Base-by-base conservation (phyloP, 2,329 filamentous ascomycete genomes). In the Coleophoma cylindrospora region DNA sequence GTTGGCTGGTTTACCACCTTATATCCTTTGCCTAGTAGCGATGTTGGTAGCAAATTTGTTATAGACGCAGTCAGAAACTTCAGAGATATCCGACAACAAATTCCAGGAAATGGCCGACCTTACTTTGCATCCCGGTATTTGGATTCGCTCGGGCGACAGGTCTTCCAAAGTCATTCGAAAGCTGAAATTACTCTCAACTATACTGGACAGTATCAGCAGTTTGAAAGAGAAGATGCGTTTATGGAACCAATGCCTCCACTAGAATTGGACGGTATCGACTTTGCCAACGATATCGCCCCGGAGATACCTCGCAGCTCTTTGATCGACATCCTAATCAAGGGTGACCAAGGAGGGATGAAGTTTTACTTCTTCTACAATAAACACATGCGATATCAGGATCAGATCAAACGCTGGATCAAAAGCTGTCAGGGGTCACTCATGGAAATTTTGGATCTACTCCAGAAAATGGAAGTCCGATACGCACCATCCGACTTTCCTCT, bases 131-230 rank as follows among this genome's bases (percentile, higher is more conserved):
- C 62, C 2, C 62, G 64, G 6, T 64, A 65, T 46, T 59, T 68
- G 44, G 66, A 55, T 36, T 48, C 57, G 19, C 57, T 61, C 1
- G 65, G 65, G 2, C 55, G 52, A 1, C 52, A 68, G 36, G 54
- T 63, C 21, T 71, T 68, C 54, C n/a, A n/a, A n/a, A n/a, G 10
- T n/a, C 34, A 36, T n/a, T n/a, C 10, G 34, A 10, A 10, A 10
- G 10, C 34, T 10, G 76, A 79, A 54, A 53, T 77, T 1, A 60
- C 71, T 0, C 75, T 79, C 63, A 77, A 79, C 57, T 79, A 75
- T 51, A 63, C 70, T 1, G 74, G 73, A 14, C 61, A 69, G 41
- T 68, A 69, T 45, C 73, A 76, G 53, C 70, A 75, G 34, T 61
- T 74, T 2, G 73, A 76, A 47, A 60, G 64, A 0, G 60, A 63